Evolutionary conservation across 371 early-diverging fungal genomes (phyloP).

Genomic region (Batkoa obscura): DNA sequence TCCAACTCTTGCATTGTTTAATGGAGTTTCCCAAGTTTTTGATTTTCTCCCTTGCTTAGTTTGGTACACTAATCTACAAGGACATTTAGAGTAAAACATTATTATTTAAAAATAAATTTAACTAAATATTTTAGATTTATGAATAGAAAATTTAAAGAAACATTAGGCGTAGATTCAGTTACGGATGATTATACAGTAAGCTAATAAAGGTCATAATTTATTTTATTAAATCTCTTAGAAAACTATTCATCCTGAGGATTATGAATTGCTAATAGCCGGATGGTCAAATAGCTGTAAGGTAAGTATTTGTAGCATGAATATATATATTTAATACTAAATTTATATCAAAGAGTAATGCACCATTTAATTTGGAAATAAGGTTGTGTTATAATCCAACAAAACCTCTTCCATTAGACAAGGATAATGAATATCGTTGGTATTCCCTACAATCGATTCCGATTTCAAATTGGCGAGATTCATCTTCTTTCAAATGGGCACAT

Average conservation of each 20-base stretch:
- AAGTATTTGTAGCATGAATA: background rate
- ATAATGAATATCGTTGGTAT: conserved; percentile 3
- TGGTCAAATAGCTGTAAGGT: conserved; percentile 1
- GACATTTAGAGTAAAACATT: background rate
- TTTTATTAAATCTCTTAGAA: background rate
- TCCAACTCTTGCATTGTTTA: background rate
- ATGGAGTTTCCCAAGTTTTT: background rate
- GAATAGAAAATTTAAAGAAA: conserved; percentile 2
- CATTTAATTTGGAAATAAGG: conserved; percentile 1
- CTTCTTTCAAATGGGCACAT: background rate
- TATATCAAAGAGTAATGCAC: background rate
- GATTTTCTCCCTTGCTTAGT: conserved; percentile 3
- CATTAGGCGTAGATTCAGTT: background rate
- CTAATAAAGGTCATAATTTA: background rate
- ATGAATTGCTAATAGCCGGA: background rate
- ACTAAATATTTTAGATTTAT: background rate
- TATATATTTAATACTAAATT: background rate
- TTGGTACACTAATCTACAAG: conserved; percentile 1
- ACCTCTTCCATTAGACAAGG: background rate
- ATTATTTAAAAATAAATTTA: background rate
- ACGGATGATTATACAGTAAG: conserved; percentile 1
- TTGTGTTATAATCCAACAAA: conserved; percentile 2
- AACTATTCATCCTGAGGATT: conserved; percentile 4
- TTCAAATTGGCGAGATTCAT: background rate
- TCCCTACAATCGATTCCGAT: background rate